A percentile compares a stretch with the other conserved stretches of the same genome.
phyloP scores from a whole-genome alignment of 495 filamentous ascomycete species.

The Penicillium atrosanguineum region DNA sequence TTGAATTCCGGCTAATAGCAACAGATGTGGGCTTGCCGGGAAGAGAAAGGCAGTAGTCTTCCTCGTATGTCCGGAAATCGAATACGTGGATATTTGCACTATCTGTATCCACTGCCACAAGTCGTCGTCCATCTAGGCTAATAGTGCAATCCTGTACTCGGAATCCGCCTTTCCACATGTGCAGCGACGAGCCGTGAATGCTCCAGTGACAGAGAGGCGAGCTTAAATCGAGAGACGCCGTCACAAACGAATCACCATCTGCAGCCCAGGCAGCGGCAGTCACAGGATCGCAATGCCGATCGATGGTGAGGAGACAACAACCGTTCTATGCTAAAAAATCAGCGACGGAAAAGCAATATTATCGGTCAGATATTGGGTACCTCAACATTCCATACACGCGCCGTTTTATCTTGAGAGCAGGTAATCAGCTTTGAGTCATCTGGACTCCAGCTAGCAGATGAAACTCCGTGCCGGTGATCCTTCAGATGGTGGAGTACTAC shows the following conservation, averaged over 20 bases:
- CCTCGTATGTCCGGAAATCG: conserved; percentile 69
- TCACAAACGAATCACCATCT: conserved; percentile 75
- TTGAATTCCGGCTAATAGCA: conserved; percentile 74
- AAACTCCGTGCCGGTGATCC: conserved; percentile 65
- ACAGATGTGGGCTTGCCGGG: conserved; percentile 70
- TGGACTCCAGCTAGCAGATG: conserved; percentile 85
- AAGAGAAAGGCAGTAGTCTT: conserved; percentile 69
- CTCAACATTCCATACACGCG: conserved; percentile 74
- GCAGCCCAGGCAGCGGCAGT: conserved; percentile 86
- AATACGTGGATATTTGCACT: conserved; percentile 73
- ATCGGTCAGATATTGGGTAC: conserved; percentile 45
- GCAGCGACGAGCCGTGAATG: conserved; percentile 50
- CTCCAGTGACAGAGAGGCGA: conserved; percentile 68
- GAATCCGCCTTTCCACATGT: conserved; percentile 65
- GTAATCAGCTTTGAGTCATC: conserved; percentile 83
- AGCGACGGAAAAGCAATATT: background rate
- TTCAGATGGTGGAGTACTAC: conserved; percentile 61
- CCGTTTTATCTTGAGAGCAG: conserved; percentile 71
- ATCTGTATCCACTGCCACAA: conserved; percentile 78
- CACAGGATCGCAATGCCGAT: conserved; percentile 74
- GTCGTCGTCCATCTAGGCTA: conserved; percentile 71
- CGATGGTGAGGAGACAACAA: conserved; percentile 57
- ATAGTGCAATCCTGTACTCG: conserved; percentile 80
- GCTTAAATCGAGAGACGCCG: conserved; percentile 69
- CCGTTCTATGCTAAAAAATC: conserved; percentile 64